phyloP scores from a whole-genome alignment of 129 eudicot species.

The Sambucus nigra region DNA sequence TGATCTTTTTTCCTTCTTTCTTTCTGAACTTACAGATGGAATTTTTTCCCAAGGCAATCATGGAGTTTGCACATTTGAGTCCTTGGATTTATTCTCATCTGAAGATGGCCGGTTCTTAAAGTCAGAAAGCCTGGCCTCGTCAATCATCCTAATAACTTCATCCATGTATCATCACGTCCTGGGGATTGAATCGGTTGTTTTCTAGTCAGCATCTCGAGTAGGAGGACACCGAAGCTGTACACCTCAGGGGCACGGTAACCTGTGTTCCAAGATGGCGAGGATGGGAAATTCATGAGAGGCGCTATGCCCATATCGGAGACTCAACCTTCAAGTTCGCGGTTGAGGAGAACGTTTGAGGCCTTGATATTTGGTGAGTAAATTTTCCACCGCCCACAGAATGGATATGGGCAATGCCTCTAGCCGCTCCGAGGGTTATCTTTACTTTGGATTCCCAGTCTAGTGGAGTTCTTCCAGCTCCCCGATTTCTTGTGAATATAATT shows the following conservation, averaged over 20 bases:
- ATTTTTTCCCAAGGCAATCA: constrained; percentile 22
- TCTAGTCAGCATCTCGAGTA: constrained; percentile 79
- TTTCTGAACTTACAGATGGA: not conserved
- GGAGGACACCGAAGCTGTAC: constrained; percentile 78
- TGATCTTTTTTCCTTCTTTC: constrained; percentile 4
- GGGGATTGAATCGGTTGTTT: constrained; percentile 82
- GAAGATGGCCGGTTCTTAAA: constrained; percentile 70
- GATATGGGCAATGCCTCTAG: constrained; percentile 68
- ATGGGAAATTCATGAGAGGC: constrained; percentile 67
- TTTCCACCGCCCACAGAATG: constrained; percentile 63
- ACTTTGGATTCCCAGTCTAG: constrained; percentile 75
- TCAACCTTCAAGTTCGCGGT: constrained; percentile 48
- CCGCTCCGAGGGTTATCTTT: constrained; percentile 68
- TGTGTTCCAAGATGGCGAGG: constrained; percentile 48
- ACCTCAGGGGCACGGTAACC: constrained; percentile 89
- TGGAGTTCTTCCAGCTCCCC: constrained; percentile 43
- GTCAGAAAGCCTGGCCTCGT: constrained; percentile 66
- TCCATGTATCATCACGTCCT: constrained; percentile 62
- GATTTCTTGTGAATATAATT: constrained; percentile 38
- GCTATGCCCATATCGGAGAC: constrained; percentile 73
- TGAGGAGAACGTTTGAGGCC: constrained; percentile 64
- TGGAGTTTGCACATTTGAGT: constrained; percentile 49
- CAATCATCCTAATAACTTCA: constrained; percentile 76
- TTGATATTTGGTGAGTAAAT: constrained; percentile 73
- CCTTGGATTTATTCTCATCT: constrained; percentile 56